phyloP scores from a whole-genome alignment of 768 basidiomycete genomes.

The Mrakia blollopis region DNA sequence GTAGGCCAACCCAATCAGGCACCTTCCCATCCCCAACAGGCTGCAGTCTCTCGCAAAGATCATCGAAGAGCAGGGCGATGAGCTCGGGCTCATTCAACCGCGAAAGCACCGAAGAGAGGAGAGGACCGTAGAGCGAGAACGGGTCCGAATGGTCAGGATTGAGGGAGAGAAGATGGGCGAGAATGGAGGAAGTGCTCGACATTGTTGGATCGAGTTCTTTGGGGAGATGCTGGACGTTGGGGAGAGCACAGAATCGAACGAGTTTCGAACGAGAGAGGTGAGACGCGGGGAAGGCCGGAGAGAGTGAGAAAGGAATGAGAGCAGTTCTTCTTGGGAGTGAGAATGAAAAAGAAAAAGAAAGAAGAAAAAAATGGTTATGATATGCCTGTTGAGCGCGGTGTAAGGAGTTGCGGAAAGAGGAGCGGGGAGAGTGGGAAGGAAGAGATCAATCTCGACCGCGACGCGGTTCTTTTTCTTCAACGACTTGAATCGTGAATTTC shows the following conservation, averaged over 20 bases:
- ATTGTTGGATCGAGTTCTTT: background rate
- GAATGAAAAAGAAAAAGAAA: too few species aligned
- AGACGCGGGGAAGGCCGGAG: background rate
- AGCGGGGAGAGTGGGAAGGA: too few species aligned
- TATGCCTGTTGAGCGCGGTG: background rate
- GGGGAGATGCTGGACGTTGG: conserved; percentile 3
- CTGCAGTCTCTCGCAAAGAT: background rate
- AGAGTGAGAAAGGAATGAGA: background rate
- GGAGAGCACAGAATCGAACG: background rate
- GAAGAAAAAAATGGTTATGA: too few species aligned
- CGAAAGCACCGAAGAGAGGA: conserved; percentile 25
- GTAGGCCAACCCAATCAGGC: background rate
- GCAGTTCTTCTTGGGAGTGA: background rate
- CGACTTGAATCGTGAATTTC: background rate
- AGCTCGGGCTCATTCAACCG: conserved; percentile 28
- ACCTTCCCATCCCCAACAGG: background rate
- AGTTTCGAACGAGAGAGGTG: background rate
- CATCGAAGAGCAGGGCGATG: conserved; percentile 18
- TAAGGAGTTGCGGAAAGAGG: background rate
- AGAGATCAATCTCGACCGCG: too few species aligned
- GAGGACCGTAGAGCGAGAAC: background rate
- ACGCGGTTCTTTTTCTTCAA: background rate
- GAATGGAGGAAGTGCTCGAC: background rate
- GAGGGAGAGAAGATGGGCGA: background rate
- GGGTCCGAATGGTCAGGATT: background rate